These are phyloP conservation scores for Pyrenochaeta sp. DNA, from an alignment of 2,329 filamentous ascomycete species.

Conservation along the genomic window DNA sequence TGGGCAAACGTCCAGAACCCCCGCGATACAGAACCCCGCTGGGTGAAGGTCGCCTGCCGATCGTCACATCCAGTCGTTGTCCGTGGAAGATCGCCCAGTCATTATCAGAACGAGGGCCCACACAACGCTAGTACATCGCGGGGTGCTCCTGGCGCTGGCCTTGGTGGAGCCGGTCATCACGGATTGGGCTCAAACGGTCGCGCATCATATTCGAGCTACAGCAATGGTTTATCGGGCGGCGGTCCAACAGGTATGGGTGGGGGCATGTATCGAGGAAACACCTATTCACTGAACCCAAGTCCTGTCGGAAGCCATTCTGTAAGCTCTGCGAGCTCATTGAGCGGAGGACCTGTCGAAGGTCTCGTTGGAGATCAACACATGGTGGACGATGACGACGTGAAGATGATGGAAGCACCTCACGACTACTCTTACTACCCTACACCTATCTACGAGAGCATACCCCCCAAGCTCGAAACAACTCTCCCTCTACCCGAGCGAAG, in stretches of 20 bases:
- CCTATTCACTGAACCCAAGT: slow-evolving; percentile 51
- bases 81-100: slow-evolving; percentile 51
- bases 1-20: slow-evolving; percentile 49
- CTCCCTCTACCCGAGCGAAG: slow-evolving; percentile 47
- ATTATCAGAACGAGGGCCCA: slow-evolving; percentile 58
- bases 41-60: slow-evolving; percentile 49
- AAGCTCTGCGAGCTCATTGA: slow-evolving; percentile 55
- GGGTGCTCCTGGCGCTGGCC: slow-evolving; percentile 43
- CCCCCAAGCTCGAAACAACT: slow-evolving; percentile 40
- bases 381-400: slow-evolving; percentile 47
- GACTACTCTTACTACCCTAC: slow-evolving; percentile 59
- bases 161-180: slow-evolving; percentile 49
- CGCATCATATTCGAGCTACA: slow-evolving; percentile 46
- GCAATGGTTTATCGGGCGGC: slow-evolving; percentile 44
- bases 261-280: slow-evolving; percentile 44
- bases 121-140: slow-evolving; percentile 48
- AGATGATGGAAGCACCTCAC: slow-evolving; percentile 52
- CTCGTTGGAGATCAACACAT: slow-evolving; percentile 54
- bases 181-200: slow-evolving; percentile 75
- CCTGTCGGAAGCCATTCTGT: slow-evolving; percentile 53
- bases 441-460: slow-evolving; percentile 54
- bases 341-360: slow-evolving; percentile 51
- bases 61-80: slow-evolving; percentile 51
- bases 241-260: slow-evolving; percentile 41
- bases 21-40: slow-evolving; percentile 39